Base-by-base conservation (phyloP, 352 stramenopile genomes). In the Globisporangium ultimum region DNA sequence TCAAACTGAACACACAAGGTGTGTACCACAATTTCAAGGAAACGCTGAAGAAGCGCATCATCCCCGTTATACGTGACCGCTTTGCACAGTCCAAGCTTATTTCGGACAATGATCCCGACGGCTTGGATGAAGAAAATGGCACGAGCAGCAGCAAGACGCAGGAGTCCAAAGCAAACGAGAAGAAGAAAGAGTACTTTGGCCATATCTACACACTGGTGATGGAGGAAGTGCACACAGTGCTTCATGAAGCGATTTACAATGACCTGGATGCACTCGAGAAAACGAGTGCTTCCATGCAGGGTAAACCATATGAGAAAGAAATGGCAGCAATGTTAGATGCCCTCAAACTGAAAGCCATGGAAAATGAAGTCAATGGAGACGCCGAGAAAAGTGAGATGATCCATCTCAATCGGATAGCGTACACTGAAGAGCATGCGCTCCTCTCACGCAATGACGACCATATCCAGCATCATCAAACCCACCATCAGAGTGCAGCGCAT, bases 21-120 rank as follows among this genome's bases (percentile, higher is more conserved):
- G 61, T 73, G 24, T 95, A 95, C 63, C 84, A 93, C 57, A 69
- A 68, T 18, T 91, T 95, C 55, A 95, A 93, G 53, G 80, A 95
- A 58, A 64, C 80, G 48, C 80, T 95, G 48, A 92, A 92, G 70
- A 90, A 89, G 60, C 82, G 75, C 45, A 70, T 94, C n/a, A 68
- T 93, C 9, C 72, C 78, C 9, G 50, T 95, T 12, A 87, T 93
- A 43, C 79, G 81, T 11, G 76, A 91, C 51, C 65, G 67, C 20
- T 87, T 87, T 43, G 66, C 69, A 58, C 68, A 54, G 20, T 61
- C 48, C 15, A 51, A 62, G 41, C 50, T 36, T 36, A 36, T 36
- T 36, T 36, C 71, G 15, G 61, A 52, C 0, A 64, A 67, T 0
- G 66, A 65, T 32, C 60, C 60, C 42, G 61, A 63, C 17, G 53